phyloP scores from a whole-genome alignment of 305 asterid species.

The Petunia hybrid region DNA sequence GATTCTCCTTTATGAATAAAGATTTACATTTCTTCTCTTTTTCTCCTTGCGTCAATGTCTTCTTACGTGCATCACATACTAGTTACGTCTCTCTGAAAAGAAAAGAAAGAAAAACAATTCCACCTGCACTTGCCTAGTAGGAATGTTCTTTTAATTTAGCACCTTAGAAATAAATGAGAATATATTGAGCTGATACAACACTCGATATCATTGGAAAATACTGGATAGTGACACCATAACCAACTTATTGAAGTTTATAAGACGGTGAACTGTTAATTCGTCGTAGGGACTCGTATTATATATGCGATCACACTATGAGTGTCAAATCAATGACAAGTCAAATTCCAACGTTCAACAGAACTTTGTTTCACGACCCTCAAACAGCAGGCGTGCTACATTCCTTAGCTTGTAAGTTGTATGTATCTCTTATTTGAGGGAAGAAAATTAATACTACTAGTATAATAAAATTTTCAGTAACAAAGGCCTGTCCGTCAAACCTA shows the following conservation, averaged over 20 bases:
- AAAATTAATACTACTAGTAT: too few species aligned
- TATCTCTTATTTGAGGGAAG: too few species aligned
- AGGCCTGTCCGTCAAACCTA: too few species aligned
- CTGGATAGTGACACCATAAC: background rate
- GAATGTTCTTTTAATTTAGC: too few species aligned
- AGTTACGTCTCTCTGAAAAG: background rate
- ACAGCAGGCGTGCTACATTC: too few species aligned
- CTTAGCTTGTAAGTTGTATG: too few species aligned
- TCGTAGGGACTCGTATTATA: constrained; percentile 22
- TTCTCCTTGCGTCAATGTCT: background rate
- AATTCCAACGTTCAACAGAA: background rate
- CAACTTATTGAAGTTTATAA: constrained; percentile 10
- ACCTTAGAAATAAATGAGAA: too few species aligned
- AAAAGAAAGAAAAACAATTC: too few species aligned
- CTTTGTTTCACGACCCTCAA: too few species aligned
- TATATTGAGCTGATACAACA: background rate
- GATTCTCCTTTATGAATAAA: background rate
- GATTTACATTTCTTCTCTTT: background rate
- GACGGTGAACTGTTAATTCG: background rate
- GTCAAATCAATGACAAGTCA: constrained; percentile 4
- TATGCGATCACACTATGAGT: background rate
- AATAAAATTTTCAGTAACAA: too few species aligned
- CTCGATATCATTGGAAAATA: background rate
- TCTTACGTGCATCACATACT: background rate
- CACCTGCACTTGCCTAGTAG: background rate